Base-by-base conservation (phyloP, 805 yeast genomes). In the Teunomyces aglyptinius region DNA sequence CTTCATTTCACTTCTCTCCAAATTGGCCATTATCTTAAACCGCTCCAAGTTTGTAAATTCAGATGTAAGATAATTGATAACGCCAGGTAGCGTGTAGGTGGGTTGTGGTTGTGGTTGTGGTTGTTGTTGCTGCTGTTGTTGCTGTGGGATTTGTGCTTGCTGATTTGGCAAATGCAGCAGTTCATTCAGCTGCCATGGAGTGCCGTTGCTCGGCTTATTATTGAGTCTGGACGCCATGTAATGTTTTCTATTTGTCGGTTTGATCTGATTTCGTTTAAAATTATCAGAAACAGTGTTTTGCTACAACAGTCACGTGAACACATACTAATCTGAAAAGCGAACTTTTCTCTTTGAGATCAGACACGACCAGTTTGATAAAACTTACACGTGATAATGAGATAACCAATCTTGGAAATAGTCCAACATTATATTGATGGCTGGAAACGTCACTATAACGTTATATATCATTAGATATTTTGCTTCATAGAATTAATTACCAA, bases 21-120 rank as follows among this genome's bases (percentile, higher is more conserved):
- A 62, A 56, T 76, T 81, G 47, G 75, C 71, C 63, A 76, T 65
- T 63, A 80, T 77, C 53, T 78, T 71, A 58, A 52, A 61, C 39
- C 66, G 53, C 46, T 61, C 66, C 49, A 62, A 54, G 35, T 73
- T 73, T 19, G 84, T 78, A 60, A 79, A 80, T 51, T 80, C 84
- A n/a, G 78, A 70, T 35, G 82, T 81, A 48, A 80, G 62, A 55
- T 80, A 80, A 55, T 78, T 80, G 65, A 80, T 79, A 18, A 80
- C 79, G 0, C 85, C 85, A 0, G 85, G 85, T 12, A 80, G 65
- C 3, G 83, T 78, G 50, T 72, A 71, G 45, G 67, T 64, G 22
- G 72, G 68, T 16, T 32, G 50, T 10, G 34, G 49, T 12, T 38
- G 28, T 4, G 18, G 47, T 12, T 29, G 38, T 28, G 24, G 34